phyloP scores from a whole-genome alignment of 192 early-diverging fungal genomes.

The Chytriomyces sp. region DNA sequence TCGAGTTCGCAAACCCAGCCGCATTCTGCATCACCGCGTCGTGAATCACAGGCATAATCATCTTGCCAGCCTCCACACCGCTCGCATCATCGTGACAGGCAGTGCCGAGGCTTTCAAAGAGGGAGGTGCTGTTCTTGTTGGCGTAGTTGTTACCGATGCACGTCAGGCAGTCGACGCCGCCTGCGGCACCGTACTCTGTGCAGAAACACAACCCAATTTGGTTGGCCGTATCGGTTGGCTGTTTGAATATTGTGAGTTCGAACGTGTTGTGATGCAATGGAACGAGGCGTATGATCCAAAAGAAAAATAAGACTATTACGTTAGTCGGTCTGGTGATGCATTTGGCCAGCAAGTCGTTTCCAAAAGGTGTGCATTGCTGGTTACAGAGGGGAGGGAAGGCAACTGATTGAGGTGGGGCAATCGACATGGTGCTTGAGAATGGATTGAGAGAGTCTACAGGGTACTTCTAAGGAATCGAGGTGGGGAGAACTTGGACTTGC shows the following conservation, averaged over 20 bases:
- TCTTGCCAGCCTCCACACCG: background rate
- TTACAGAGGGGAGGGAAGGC: background rate
- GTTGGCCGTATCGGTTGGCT: background rate
- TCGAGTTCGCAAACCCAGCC: background rate
- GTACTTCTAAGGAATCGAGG: too few species aligned
- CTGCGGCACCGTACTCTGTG: slow-evolving; percentile 7
- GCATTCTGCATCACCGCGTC: slow-evolving; percentile 16
- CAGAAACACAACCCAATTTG: slow-evolving; percentile 16
- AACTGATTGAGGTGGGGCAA: too few species aligned
- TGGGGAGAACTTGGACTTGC: too few species aligned
- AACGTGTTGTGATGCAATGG: background rate
- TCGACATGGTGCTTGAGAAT: too few species aligned
- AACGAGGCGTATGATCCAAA: background rate
- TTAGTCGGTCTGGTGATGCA: background rate
- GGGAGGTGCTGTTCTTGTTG: background rate
- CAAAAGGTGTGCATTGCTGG: background rate
- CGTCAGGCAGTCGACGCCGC: slow-evolving; percentile 3
- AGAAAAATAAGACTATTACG: background rate
- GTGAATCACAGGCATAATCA: slow-evolving; percentile 17
- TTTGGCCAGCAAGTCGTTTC: background rate
- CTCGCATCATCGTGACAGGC: background rate
- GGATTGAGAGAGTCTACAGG: too few species aligned
- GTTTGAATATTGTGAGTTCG: background rate
- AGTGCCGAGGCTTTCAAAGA: background rate
- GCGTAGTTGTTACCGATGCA: slow-evolving; percentile 6